Conservation (phyloP, 305 asterid species). For the Caryopteris hybrid region DNA sequence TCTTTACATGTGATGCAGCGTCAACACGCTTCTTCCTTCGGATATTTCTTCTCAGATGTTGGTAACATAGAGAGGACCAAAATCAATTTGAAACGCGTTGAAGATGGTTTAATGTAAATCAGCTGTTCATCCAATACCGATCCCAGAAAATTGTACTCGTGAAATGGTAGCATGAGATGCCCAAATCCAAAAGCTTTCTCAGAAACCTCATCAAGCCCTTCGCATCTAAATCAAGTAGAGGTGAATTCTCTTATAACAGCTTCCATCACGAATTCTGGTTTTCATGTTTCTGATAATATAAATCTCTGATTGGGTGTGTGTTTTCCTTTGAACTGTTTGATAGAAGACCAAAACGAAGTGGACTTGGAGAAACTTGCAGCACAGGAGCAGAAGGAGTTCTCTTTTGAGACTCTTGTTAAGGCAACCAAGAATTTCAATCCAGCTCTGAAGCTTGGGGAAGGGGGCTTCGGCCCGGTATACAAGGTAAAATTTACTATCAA, state of each 20-base stretch:
- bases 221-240: conserved; percentile 20
- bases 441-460: conserved; percentile 78
- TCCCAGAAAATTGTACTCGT: neutral
- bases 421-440: conserved; percentile 73
- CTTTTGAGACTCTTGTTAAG: conserved; percentile 52
- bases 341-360: conserved; percentile 46
- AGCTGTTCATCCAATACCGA: too few relatives aligned
- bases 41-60: too few relatives aligned
- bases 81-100: too few relatives aligned
- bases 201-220: conserved; percentile 27
- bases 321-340: neutral
- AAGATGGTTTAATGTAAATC: too few relatives aligned
- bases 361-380: conserved; percentile 74
- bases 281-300: too few relatives aligned
- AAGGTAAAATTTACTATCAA: too few relatives aligned
- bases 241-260: too few relatives aligned
- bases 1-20: too few relatives aligned
- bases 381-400: conserved; percentile 60
- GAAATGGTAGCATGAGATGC: conserved; percentile 25
- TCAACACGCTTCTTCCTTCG: too few relatives aligned
- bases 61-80: too few relatives aligned
- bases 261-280: too few relatives aligned
- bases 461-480: conserved; percentile 94
- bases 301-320: conserved; percentile 3
- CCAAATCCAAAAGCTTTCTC: conserved; percentile 29